phyloP scores from a whole-genome alignment of 768 basidiomycete genomes.

The Daedaleopsis nitida region DNA sequence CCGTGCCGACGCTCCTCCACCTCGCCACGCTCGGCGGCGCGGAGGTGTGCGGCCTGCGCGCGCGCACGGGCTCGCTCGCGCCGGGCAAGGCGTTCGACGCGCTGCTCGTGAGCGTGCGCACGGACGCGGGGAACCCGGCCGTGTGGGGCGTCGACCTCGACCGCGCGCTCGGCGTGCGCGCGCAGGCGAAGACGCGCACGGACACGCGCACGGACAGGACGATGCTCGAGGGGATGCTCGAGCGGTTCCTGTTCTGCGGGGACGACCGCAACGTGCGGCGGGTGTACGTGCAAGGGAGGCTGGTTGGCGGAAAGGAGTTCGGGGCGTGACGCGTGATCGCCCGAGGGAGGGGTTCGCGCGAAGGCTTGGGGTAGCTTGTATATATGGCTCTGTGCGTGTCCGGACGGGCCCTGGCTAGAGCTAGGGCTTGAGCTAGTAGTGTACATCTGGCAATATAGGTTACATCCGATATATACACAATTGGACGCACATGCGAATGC shows the following conservation, averaged over 20 bases:
- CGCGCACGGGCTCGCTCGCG: constrained; percentile 73
- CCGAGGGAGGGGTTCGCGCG: not conserved
- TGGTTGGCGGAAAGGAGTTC: constrained; percentile 68
- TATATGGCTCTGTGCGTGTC: constrained; percentile 1
- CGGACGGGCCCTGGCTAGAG: not conserved
- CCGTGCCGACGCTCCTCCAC: constrained; percentile 77
- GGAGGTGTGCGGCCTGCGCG: constrained; percentile 69
- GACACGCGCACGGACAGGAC: constrained; percentile 30
- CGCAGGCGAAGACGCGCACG: constrained; percentile 24
- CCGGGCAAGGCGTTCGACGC: constrained; percentile 92
- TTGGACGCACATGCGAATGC: not conserved
- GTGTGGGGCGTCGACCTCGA: constrained; percentile 54
- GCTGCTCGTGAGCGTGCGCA: constrained; percentile 62
- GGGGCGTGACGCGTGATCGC: not conserved
- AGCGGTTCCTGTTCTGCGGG: constrained; percentile 84
- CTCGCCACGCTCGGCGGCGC: constrained; percentile 94
- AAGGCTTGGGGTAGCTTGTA: not conserved
- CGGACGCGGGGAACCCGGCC: constrained; percentile 54
- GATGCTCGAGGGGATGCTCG: constrained; percentile 61
- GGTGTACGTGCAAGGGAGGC: constrained; percentile 82
- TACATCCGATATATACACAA: constrained; percentile 1
- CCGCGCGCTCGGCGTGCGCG: constrained; percentile 19
- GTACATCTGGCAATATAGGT: constrained; percentile 3
- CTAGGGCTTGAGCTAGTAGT: not conserved
- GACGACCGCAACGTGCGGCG: constrained; percentile 81